Evolutionary conservation across 2,329 filamentous ascomycete genomes (phyloP).

Genomic region (Chaetomiaceae sp.): DNA sequence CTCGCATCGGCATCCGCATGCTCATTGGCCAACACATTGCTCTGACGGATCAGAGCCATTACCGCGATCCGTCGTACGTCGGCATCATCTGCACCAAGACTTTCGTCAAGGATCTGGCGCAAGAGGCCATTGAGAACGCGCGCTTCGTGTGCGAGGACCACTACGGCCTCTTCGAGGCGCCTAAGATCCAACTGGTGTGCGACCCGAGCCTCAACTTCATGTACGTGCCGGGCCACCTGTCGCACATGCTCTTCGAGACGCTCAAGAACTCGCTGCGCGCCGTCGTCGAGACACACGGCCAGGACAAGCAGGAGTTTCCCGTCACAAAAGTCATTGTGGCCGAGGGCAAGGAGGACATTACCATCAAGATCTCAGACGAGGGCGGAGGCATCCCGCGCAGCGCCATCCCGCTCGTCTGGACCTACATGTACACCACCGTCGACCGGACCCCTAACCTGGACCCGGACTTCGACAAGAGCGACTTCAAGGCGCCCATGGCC

Average conservation of each 20-base stretch:
- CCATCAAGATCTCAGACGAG: slow-evolving; percentile 96
- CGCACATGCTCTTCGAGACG: slow-evolving; percentile 99
- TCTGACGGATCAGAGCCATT: slow-evolving; percentile 84
- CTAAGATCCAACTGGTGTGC: slow-evolving; percentile 94
- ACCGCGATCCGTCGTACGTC: slow-evolving; percentile 87
- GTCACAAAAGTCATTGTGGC: slow-evolving; percentile 97
- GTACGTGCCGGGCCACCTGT: slow-evolving; percentile 98
- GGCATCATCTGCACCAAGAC: slow-evolving; percentile 99
- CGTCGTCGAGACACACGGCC: slow-evolving; percentile 90
- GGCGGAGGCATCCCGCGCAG: slow-evolving; percentile 91
- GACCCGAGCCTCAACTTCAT: slow-evolving; percentile 94
- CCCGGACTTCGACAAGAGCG: slow-evolving; percentile 96
- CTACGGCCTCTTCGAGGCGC: slow-evolving; percentile 94
- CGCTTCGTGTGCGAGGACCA: slow-evolving; percentile 99
- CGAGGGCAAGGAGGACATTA: slow-evolving; percentile 97
- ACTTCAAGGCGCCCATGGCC: slow-evolving; percentile 99
- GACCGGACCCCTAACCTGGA: slow-evolving; percentile 92
- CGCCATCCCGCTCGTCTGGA: slow-evolving; percentile 96
- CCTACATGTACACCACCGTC: slow-evolving; percentile 99
- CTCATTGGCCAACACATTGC: slow-evolving; percentile 98
- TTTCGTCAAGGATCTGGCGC: slow-evolving; percentile 87
- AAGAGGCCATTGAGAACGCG: slow-evolving; percentile 97
- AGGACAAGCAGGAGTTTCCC: slow-evolving; percentile 93
- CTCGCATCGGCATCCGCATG: slow-evolving; percentile 97
- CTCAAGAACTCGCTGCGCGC: slow-evolving; percentile 97